A percentile compares a stretch with the other conserved stretches of the same genome.
Conservation (phyloP, 2,329 filamentous ascomycete species). For the Aspergillus sp. region DNA sequence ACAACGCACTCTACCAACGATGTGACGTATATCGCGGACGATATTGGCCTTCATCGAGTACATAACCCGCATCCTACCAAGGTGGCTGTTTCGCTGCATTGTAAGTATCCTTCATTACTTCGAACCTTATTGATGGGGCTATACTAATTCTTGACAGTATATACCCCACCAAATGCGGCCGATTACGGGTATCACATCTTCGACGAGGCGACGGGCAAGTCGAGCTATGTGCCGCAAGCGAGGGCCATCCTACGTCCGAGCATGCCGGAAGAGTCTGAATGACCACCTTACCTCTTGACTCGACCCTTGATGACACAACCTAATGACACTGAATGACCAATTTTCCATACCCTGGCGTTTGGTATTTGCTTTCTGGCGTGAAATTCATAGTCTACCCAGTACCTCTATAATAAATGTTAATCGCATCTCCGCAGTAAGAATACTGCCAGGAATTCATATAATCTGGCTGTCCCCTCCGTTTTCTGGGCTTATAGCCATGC, state of each 20-base stretch:
- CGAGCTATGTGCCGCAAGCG: slow-evolving; percentile 34
- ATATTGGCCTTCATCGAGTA: slow-evolving; percentile 39
- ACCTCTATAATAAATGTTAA: no score
- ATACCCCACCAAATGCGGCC: slow-evolving; percentile 39
- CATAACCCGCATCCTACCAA: slow-evolving; percentile 32
- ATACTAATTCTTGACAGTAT: slow-evolving; percentile 22
- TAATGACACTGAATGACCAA: no score
- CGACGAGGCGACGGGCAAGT: slow-evolving; percentile 33
- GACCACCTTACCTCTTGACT: neutral
- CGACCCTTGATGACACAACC: no score
- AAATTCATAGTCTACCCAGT: no score
- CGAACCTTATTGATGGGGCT: no score
- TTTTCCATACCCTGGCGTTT: no score
- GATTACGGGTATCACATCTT: slow-evolving; percentile 40
- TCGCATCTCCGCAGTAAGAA: no score
- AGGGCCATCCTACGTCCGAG: neutral
- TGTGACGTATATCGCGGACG: slow-evolving; percentile 39
- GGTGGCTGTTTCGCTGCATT: slow-evolving; percentile 38
- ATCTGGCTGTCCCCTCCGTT: no score
- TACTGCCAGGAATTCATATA: no score
- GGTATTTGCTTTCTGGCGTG: no score
- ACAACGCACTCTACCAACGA: slow-evolving; percentile 31
- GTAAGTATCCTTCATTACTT: slow-evolving; percentile 23
- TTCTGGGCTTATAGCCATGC: no score
- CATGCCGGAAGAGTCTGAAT: neutral